Conservation (phyloP, 2,329 filamentous ascomycete species). For the Aotearoamyces nothofagi region DNA sequence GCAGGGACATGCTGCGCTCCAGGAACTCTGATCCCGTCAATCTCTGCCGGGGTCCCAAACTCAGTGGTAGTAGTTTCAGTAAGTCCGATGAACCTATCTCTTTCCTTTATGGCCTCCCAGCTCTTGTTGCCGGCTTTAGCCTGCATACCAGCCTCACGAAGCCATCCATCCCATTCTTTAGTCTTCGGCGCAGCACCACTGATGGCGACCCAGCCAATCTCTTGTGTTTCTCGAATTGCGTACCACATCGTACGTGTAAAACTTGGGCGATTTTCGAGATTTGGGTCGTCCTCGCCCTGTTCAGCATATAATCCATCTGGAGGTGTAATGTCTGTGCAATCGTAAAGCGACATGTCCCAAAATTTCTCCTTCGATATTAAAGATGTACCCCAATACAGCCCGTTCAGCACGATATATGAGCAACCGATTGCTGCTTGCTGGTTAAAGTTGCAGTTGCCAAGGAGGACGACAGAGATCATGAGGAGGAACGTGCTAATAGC, state of each 20-base stretch:
- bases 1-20: background rate
- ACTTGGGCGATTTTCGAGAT: constrained; percentile 20
- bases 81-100: background rate
- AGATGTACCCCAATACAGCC: constrained; percentile 34
- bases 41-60: background rate
- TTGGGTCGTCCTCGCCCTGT: constrained; percentile 16
- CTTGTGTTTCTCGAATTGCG: constrained; percentile 37
- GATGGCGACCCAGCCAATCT: constrained; percentile 34
- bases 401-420: constrained; percentile 43
- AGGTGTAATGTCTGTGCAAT: constrained; percentile 25
- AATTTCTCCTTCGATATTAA: constrained; percentile 26
- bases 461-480: constrained; percentile 43
- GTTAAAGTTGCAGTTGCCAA: constrained; percentile 47
- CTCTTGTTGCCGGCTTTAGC: background rate
- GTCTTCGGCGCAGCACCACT: constrained; percentile 36
- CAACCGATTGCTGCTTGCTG: constrained; percentile 42
- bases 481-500: constrained; percentile 41
- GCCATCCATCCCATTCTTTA: constrained; percentile 36
- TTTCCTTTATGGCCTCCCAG: background rate
- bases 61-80: background rate
- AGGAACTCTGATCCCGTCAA: background rate
- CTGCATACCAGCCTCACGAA: constrained; percentile 25
- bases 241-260: constrained; percentile 44
- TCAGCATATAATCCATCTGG: constrained; percentile 22
- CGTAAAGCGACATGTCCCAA: constrained; percentile 42